phyloP scores from a whole-genome alignment of 2,329 filamentous ascomycete genomes.

The Botrytis hyacinthi region DNA sequence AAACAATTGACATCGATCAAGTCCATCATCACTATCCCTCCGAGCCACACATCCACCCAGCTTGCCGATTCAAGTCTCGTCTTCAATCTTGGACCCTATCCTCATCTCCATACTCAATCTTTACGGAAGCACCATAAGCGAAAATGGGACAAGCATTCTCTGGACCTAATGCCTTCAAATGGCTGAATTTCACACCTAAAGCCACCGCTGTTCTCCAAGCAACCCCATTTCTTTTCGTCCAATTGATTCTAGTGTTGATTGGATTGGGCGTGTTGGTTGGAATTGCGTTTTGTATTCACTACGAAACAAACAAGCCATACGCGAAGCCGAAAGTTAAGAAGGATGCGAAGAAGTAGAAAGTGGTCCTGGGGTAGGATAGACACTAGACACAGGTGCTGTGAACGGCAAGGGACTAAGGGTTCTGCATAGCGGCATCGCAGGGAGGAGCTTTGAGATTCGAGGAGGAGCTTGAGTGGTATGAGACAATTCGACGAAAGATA shows the following conservation, averaged over 20 bases:
- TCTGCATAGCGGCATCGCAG: neutral
- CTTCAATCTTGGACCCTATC: neutral
- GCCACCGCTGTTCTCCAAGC: slow-evolving; percentile 37
- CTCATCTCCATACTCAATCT: neutral
- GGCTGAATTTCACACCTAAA: slow-evolving; percentile 37
- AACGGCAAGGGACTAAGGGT: neutral
- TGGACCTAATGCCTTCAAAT: slow-evolving; percentile 39
- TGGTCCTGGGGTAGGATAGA: neutral
- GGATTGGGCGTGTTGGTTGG: slow-evolving; percentile 24
- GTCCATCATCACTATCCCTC: neutral
- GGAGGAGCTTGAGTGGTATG: no score
- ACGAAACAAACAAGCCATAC: slow-evolving; percentile 36
- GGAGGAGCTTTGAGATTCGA: neutral
- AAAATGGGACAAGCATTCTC: slow-evolving; percentile 37
- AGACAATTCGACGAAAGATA: neutral
- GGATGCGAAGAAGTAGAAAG: slow-evolving; percentile 18
- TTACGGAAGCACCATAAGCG: neutral
- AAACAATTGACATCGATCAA: neutral
- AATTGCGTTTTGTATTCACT: slow-evolving; percentile 35
- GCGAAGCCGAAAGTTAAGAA: slow-evolving; percentile 36
- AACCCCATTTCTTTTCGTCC: slow-evolving; percentile 33
- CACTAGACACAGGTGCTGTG: neutral
- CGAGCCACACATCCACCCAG: neutral
- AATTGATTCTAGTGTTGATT: slow-evolving; percentile 32
- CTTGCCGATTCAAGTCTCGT: neutral